Evolutionary conservation across 305 asterid species (phyloP).

Genomic region (Solanum hybrid): DNA sequence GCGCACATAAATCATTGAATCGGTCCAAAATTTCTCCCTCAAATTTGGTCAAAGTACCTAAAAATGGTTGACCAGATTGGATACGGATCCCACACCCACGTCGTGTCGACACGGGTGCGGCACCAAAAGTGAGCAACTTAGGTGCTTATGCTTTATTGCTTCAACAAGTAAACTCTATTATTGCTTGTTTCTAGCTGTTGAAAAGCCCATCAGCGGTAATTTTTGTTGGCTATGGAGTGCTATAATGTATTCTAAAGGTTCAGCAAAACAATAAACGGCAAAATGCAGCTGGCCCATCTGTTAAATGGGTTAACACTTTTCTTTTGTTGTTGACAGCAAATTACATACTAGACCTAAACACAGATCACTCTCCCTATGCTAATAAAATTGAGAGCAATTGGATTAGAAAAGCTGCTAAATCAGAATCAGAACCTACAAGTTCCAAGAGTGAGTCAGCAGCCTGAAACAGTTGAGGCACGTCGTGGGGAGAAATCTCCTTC

Average conservation of each 20-base stretch:
- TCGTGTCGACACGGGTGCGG: background rate
- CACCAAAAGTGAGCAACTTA: background rate
- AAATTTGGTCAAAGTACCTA: background rate
- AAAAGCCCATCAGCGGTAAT: background rate
- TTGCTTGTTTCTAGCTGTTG: background rate
- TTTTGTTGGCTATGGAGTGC: background rate
- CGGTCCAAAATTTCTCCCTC: background rate
- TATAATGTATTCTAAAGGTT: background rate
- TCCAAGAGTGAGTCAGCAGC: constrained; percentile 61
- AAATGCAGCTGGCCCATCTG: background rate
- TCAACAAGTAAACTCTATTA: background rate
- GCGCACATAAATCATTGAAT: background rate
- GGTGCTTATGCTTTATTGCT: background rate
- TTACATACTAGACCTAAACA: background rate
- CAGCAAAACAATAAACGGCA: background rate
- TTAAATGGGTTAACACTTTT: background rate
- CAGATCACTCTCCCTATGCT: background rate
- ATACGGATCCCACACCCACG: background rate
- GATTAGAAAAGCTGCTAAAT: background rate
- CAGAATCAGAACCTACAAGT: constrained; percentile 55
- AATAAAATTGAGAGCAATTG: background rate
- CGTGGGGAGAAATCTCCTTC: constrained; percentile 76
- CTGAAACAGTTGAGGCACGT: constrained; percentile 78
- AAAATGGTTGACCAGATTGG: background rate
- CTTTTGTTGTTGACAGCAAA: background rate